A percentile compares a stretch with the other conserved stretches of the same genome.
These are phyloP conservation scores for Teratosphaeria epicoccoides DNA, from an alignment of 2,329 filamentous ascomycete genomes.

Conservation along the genomic window DNA sequence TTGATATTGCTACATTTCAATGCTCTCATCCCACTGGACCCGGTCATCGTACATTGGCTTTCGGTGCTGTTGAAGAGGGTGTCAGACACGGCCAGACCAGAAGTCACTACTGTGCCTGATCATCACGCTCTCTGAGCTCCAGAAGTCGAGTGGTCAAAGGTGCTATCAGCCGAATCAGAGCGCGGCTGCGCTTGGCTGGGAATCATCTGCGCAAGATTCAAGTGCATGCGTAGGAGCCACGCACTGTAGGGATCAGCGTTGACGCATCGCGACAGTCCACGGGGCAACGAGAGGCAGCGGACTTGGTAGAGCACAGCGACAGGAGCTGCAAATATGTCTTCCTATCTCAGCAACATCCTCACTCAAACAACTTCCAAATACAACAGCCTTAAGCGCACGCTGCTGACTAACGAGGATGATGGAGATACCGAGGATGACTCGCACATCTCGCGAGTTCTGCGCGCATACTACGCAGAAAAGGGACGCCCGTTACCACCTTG, in stretches of 20 bases:
- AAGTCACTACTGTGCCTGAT: conserved; percentile 1
- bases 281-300: neutral
- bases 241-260: too few species aligned
- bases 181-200: neutral
- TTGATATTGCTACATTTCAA: conserved; percentile 15
- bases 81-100: conserved; percentile 2
- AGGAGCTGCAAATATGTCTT: conserved; percentile 47
- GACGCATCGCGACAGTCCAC: too few species aligned
- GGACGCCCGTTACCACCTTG: conserved; percentile 69
- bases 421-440: conserved; percentile 69
- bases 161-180: neutral
- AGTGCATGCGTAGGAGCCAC: too few species aligned
- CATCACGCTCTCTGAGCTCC: neutral
- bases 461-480: conserved; percentile 87
- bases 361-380: conserved; percentile 47
- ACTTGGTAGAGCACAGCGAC: neutral
- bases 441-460: conserved; percentile 85
- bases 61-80: conserved; percentile 6
- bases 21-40: conserved; percentile 10
- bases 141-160: neutral
- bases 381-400: conserved; percentile 50
- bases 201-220: neutral
- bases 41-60: conserved; percentile 13
- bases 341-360: conserved; percentile 68
- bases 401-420: conserved; percentile 51